Evolutionary conservation across 805 yeast genomes (phyloP).

Genomic region (Candida montana): DNA sequence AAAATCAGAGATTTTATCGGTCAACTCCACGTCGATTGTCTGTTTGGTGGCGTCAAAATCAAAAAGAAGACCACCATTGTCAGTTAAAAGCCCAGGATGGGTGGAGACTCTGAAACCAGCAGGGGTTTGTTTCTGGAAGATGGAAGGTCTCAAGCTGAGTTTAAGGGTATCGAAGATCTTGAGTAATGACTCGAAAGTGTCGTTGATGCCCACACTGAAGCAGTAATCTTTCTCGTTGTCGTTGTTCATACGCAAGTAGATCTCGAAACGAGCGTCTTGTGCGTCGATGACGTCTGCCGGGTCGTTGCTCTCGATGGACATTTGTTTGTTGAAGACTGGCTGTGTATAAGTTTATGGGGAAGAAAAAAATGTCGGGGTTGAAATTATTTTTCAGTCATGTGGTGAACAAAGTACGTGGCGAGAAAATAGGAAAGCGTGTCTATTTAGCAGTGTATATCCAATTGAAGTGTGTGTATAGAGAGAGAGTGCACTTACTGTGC

Average conservation of each 20-base stretch:
- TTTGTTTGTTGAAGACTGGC: neutral
- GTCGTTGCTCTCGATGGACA: constrained; percentile 8
- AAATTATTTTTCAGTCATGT: neutral
- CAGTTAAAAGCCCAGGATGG: constrained; percentile 78
- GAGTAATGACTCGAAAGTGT: constrained; percentile 54
- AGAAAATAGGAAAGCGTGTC: no score
- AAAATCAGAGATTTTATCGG: constrained; percentile 50
- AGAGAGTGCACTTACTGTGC: no score
- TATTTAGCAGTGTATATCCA: no score
- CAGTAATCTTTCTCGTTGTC: constrained; percentile 88
- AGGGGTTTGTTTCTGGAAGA: constrained; percentile 66
- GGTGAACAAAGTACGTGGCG: no score
- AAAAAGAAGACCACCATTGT: constrained; percentile 75
- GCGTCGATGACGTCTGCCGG: constrained; percentile 20
- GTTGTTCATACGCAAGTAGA: constrained; percentile 70
- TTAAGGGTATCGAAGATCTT: constrained; percentile 64
- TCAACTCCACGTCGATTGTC: constrained; percentile 40
- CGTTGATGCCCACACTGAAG: constrained; percentile 59
- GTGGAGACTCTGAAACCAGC: constrained; percentile 54
- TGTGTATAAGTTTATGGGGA: neutral
- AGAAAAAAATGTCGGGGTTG: no score
- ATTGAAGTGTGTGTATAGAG: no score
- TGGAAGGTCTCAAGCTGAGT: constrained; percentile 71
- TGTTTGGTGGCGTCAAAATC: constrained; percentile 49
- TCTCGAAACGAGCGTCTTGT: constrained; percentile 23